These are phyloP conservation scores for Phycomyces blakesleeanus DNA, from an alignment of 192 early-diverging fungal species.

Conservation along the genomic window DNA sequence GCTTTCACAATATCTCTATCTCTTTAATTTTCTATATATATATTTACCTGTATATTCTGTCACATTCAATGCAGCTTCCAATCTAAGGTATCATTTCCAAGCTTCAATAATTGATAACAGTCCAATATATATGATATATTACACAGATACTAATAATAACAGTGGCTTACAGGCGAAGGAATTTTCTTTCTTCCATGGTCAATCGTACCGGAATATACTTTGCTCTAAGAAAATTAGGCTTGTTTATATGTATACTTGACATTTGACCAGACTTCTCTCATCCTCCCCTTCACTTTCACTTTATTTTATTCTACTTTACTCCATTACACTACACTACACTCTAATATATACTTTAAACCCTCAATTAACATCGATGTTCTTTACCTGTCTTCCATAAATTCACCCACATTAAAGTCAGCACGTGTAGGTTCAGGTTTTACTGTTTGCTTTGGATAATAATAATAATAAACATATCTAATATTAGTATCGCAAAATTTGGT, in stretches of 20 bases:
- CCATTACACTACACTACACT: no score
- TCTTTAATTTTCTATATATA: no score
- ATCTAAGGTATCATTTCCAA: slow-evolving; percentile 23
- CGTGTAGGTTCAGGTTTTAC: slow-evolving; percentile 19
- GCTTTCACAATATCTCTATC: no score
- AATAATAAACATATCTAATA: no score
- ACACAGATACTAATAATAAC: no score
- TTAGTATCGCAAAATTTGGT: not conserved
- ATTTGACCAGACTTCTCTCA: not conserved
- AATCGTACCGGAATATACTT: slow-evolving; percentile 95
- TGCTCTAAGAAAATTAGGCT: slow-evolving; percentile 26
- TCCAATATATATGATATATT: no score
- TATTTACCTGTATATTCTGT: slow-evolving; percentile 59
- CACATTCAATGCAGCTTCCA: slow-evolving; percentile 93
- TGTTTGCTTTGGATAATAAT: not conserved
- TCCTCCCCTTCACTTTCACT: not conserved
- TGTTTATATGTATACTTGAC: not conserved
- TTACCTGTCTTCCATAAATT: slow-evolving; percentile 75
- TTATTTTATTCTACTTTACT: no score
- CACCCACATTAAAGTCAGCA: slow-evolving; percentile 53
- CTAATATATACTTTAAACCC: no score
- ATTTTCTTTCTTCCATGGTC: slow-evolving; percentile 87
- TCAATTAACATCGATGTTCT: not conserved
- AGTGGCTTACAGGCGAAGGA: slow-evolving; percentile 76
- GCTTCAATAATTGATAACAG: no score